These are phyloP conservation scores for Penicillium sp. DNA, from an alignment of 2,329 filamentous ascomycete genomes.

Conservation along the genomic window DNA sequence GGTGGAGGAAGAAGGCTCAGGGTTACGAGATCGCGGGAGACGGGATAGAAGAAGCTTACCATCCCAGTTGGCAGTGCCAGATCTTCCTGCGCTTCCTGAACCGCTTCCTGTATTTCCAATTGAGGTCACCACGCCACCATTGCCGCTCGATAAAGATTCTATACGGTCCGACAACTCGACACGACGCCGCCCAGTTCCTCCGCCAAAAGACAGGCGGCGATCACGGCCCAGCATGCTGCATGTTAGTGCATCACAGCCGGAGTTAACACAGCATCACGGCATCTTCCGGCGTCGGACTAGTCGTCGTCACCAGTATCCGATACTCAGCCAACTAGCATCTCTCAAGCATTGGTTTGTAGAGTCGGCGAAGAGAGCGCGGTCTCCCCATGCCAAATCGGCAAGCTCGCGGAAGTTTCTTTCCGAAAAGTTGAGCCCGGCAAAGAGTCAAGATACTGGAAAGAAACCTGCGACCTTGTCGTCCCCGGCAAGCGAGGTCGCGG, in stretches of 20 bases:
- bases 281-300: slow-evolving; percentile 56
- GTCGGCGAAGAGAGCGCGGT: slow-evolving; percentile 62
- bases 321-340: slow-evolving; percentile 65
- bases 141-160: slow-evolving; percentile 71
- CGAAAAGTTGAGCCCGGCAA: slow-evolving; percentile 42
- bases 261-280: slow-evolving; percentile 58
- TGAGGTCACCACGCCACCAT: slow-evolving; percentile 48
- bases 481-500: slow-evolving; percentile 23
- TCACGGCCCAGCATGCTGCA: slow-evolving; percentile 84
- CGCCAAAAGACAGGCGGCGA: slow-evolving; percentile 80
- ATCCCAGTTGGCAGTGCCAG: slow-evolving; percentile 64
- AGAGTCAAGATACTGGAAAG: slow-evolving; percentile 37
- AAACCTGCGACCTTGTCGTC: slow-evolving; percentile 27
- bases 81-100: slow-evolving; percentile 76
- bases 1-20: slow-evolving; percentile 71
- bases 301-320: slow-evolving; percentile 60
- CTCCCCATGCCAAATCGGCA: slow-evolving; percentile 47
- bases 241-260: slow-evolving; percentile 70
- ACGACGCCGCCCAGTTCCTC: slow-evolving; percentile 72
- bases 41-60: slow-evolving; percentile 71
- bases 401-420: slow-evolving; percentile 41
- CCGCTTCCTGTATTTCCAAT: slow-evolving; percentile 37
- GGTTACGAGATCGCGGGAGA: slow-evolving; percentile 70
- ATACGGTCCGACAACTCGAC: slow-evolving; percentile 75
- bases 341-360: slow-evolving; percentile 74